Conservation (phyloP, 129 eudicot genomes). For the Smallanthus sonchifolius region DNA sequence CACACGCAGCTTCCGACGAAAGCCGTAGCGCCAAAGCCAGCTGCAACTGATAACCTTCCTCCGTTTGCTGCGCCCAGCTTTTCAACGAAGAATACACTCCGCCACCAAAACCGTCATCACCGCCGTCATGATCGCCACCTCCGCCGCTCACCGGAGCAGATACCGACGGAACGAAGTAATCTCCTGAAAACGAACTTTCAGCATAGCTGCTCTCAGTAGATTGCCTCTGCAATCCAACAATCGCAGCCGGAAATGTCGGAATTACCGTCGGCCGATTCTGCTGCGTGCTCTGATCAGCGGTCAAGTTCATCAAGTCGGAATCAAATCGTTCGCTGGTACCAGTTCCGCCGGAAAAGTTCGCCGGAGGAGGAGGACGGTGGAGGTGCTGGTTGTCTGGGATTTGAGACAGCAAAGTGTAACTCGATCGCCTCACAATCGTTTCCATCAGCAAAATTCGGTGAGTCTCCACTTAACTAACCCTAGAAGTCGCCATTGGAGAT, state of each 20-base stretch:
- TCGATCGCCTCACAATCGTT: conserved; percentile 55
- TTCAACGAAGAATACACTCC: conserved; percentile 48
- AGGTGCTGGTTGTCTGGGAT: conserved; percentile 32
- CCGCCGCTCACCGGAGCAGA: conserved; percentile 29
- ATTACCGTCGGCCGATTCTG: conserved; percentile 41
- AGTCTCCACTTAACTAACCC: background rate
- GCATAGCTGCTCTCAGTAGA: conserved; percentile 88
- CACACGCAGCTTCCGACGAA: conserved; percentile 73
- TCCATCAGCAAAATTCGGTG: conserved; percentile 36
- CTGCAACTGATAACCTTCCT: conserved; percentile 91
- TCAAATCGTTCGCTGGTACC: conserved; percentile 9
- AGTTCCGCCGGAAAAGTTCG: conserved; percentile 27
- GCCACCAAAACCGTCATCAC: conserved; percentile 32
- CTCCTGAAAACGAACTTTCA: conserved; percentile 84
- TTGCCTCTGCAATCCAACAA: conserved; percentile 58
- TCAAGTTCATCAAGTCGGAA: conserved; percentile 30
- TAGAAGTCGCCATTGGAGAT: conserved; percentile 8
- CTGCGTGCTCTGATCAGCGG: conserved; percentile 43
- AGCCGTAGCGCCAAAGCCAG: conserved; percentile 83
- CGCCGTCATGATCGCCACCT: conserved; percentile 27
- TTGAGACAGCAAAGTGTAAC: conserved; percentile 51
- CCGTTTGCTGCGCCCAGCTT: conserved; percentile 96
- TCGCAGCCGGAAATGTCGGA: conserved; percentile 32
- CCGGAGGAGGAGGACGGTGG: conserved; percentile 25
- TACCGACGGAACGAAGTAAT: conserved; percentile 30